Evolutionary conservation across 2,329 filamentous ascomycete species (phyloP), one percentile per base, ranked within the genome.

Genomic region (Lachnellula cervina): DNA sequence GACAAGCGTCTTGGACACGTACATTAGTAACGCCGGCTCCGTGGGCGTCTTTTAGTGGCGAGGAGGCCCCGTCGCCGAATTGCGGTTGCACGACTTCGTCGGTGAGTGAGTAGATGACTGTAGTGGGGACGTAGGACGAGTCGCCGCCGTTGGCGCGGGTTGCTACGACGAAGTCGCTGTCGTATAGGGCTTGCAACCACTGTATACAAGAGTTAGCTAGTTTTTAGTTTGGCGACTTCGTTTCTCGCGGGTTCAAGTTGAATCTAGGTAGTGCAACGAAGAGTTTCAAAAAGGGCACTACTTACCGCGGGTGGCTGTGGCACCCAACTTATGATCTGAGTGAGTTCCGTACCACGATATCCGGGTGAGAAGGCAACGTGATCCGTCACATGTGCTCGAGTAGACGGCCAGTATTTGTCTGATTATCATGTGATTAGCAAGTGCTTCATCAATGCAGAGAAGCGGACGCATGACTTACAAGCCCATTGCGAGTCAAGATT

Each of bases 401-500:
- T 78, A 1, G 75, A 78, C 0, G 78, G 78, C 77, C 77, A 83
- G 70, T 80, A 82, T 59, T 81, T 82, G 59, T 40, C 38, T 40
- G 17, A 40, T n/a, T n/a, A 40, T 17, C 17, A n/a, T 16, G 38
- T 17, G 38, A 19, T 40, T 40, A 40, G 38, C 38, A 16, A 16
- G 2, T 38, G 13, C 37, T 14, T 38, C 35, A 17, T n/a, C 9
- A 9, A 2, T 17, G 2, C 5, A 6, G 8, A 17, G 8, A 11
- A 40, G 38, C 17, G 8, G 17, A 16, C 1, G 17, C 17, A 40
- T 40, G 16, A 40, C 38, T 19, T 40, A 40, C 80, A 70, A 0
- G 76, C 78, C 81, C 80, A 83, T 64, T 84, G 81, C 0, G 75
- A 71, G 56, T 79, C 70, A 2, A 83, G 68, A 48, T 75, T 76